Conservation (phyloP, 2,329 filamentous ascomycete genomes). For the Allantophomopsis lycopodina region DNA sequence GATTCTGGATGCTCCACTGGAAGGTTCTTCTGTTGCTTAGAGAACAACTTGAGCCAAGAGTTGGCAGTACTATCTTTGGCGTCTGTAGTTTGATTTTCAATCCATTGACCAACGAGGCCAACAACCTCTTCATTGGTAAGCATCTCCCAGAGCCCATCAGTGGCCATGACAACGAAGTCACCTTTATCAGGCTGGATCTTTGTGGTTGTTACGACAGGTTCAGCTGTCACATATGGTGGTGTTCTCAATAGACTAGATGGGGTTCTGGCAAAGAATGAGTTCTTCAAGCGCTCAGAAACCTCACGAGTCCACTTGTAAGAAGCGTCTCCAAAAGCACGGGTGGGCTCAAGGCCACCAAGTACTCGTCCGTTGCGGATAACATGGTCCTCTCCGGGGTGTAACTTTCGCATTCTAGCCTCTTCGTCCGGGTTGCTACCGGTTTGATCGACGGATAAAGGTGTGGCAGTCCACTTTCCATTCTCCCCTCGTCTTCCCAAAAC, state of each 20-base stretch:
- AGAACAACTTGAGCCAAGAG: conserved; percentile 57
- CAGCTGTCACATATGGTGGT: conserved; percentile 92
- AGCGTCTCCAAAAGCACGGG: conserved; percentile 88
- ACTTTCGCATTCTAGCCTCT: conserved; percentile 64
- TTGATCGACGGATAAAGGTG: conserved; percentile 80
- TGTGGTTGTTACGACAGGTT: conserved; percentile 87
- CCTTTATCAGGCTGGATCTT: conserved; percentile 79
- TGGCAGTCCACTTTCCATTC: conserved; percentile 87
- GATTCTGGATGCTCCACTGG: conserved; percentile 58
- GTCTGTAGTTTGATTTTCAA: conserved; percentile 54
- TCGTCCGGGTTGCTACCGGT: conserved; percentile 84
- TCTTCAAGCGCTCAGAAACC: conserved; percentile 68
- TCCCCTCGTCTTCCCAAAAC: conserved; percentile 69
- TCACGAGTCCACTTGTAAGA: conserved; percentile 93
- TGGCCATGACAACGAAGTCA: conserved; percentile 93
- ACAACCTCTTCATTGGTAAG: conserved; percentile 96
- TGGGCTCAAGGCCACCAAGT: conserved; percentile 82
- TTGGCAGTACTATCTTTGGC: conserved; percentile 22
- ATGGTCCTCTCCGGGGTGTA: conserved; percentile 80
- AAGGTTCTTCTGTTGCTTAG: conserved; percentile 38
- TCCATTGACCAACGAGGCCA: conserved; percentile 91
- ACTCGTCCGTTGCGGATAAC: conserved; percentile 85
- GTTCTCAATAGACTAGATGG: conserved; percentile 70
- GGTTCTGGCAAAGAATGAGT: conserved; percentile 75
- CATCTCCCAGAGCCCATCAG: conserved; percentile 98